phyloP scores from a whole-genome alignment of 2,329 filamentous ascomycete species.

The Fusarium foetens region DNA sequence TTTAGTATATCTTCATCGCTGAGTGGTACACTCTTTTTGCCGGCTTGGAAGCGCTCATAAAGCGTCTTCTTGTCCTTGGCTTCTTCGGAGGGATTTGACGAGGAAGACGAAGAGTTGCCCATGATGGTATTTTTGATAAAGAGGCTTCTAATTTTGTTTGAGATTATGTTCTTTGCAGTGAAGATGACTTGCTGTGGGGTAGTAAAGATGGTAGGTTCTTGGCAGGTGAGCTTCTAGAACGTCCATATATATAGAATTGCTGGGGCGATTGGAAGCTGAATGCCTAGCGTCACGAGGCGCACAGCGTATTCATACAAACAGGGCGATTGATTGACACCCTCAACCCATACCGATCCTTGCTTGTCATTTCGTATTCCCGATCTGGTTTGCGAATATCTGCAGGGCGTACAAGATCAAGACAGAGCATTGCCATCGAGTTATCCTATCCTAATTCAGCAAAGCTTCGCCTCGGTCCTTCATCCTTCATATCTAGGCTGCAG shows the following conservation, averaged over 20 bases:
- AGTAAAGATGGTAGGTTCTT: neutral
- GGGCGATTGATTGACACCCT: neutral
- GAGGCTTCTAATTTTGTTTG: neutral
- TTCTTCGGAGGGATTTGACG: slow-evolving; percentile 3
- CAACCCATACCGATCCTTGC: neutral
- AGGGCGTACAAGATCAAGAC: neutral
- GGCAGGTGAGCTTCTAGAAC: neutral
- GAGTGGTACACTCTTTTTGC: slow-evolving; percentile 46
- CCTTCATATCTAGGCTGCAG: neutral
- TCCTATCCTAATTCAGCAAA: neutral
- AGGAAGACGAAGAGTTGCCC: slow-evolving; percentile 26
- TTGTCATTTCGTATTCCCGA: neutral
- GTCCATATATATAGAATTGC: slow-evolving; percentile 15
- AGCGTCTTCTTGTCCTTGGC: slow-evolving; percentile 43
- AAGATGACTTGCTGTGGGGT: neutral
- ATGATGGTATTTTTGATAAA: neutral
- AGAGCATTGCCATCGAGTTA: neutral
- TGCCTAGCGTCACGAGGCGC: slow-evolving; percentile 14
- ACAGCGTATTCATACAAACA: slow-evolving; percentile 1
- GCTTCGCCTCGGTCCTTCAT: neutral
- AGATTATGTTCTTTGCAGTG: neutral
- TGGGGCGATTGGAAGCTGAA: neutral
- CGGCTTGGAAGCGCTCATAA: slow-evolving; percentile 48
- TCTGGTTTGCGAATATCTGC: neutral
- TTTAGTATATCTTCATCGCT: slow-evolving; percentile 54